phyloP scores from a whole-genome alignment of 805 yeast species.

The Ogataea trehaloabstinens region DNA sequence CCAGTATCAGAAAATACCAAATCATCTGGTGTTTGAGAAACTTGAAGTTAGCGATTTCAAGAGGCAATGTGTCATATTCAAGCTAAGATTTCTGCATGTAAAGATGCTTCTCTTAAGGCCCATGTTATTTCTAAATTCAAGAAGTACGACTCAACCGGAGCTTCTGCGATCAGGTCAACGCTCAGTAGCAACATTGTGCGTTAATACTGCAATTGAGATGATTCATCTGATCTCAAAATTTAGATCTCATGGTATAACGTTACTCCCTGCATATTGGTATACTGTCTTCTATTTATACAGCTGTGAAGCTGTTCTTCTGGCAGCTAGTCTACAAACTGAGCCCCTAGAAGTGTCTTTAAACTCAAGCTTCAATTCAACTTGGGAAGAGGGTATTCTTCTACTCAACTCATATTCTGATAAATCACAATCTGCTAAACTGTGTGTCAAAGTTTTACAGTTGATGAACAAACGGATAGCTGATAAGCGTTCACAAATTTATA shows the following conservation, averaged over 20 bases:
- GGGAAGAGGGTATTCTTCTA: conserved; percentile 1
- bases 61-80: conserved; percentile 2
- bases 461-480: conserved; percentile 1
- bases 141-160: background rate
- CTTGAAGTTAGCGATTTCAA: conserved; percentile 1
- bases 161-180: background rate
- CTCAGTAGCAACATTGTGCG: conserved; percentile 2
- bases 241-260: background rate
- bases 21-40: conserved; percentile 1
- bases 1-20: conserved; percentile 2
- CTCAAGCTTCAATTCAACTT: background rate
- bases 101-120: conserved; percentile 3
- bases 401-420: background rate
- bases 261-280: conserved; percentile 5
- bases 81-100: conserved; percentile 2
- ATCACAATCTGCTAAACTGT: background rate
- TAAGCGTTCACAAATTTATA: background rate
- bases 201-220: conserved; percentile 2
- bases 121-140: conserved; percentile 2
- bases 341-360: conserved; percentile 1
- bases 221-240: conserved; percentile 1
- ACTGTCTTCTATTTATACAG: conserved; percentile 2
- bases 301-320: conserved; percentile 1
- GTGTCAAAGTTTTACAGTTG: conserved; percentile 1
- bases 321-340: conserved; percentile 1